Base-by-base conservation (phyloP, 164 flowering plant species). In the Macadamia tetraphylla region DNA sequence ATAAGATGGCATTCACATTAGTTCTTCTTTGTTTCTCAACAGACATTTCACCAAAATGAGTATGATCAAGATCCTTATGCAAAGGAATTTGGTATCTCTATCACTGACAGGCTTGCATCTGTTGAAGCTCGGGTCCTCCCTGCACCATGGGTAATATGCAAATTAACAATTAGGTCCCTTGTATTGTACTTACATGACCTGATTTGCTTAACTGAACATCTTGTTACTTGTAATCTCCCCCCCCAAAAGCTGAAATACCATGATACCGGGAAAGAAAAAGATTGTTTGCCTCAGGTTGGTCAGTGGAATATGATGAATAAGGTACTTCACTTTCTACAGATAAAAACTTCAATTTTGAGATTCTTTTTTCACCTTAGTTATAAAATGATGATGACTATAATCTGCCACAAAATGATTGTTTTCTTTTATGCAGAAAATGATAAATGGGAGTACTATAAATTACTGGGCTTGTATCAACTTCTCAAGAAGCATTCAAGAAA, bases 301-400 rank as follows among this genome's bases (percentile, higher is more conserved):
- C 90, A 85, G 67, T 88, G 92, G 92, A 88, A 88, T 71, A 88
- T 86, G 92, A 80, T 78, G 80, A 86, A 86, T 72, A 88, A 88
- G 86, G 90, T 86, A 70, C n/a, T 35, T 63, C 15, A 5, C 3
- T 46, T 46, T 46, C 51, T 46, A 46, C 13, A 46, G 12, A 46
- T 11, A 46, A 9, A 46, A 46, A 31, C 49, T 43, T 35, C 9
- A 43, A 40, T 7, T 42, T 2, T 46, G 7, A 11, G 51, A 46
- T 46, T 46, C 0, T 1, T 46, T 11, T 52, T 63, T 12, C 31
- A 57, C 23, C 60, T 62, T 61, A 31, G 4, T 30, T 31, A 1
- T 62, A 3, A 13, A 29, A n/a, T 60, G 30, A 4, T 1, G 44
- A 6, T 29, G 14, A 3, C n/a, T 1, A 1, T 29, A 10, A 31